phyloP scores from a whole-genome alignment of 129 eudicot species.

The Flaveria sonorensis region DNA sequence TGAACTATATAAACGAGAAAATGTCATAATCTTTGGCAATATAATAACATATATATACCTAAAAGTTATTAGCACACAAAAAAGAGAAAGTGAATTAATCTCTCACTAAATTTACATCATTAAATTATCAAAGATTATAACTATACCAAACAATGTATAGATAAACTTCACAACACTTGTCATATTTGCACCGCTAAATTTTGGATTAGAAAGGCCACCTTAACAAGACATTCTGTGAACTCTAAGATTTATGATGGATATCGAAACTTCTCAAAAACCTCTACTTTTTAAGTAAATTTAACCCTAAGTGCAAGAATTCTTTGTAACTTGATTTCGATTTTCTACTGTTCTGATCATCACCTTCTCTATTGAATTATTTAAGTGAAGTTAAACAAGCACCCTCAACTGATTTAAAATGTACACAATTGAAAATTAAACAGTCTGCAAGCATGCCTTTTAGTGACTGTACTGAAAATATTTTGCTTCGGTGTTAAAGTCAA shows the following conservation, averaged over 20 bases:
- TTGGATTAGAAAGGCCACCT: background rate
- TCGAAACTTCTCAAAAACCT: background rate
- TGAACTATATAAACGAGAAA: constrained; percentile 45
- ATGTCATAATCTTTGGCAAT: constrained; percentile 1
- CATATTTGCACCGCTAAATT: background rate
- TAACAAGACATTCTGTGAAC: background rate
- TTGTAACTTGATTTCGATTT: background rate
- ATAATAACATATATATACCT: background rate
- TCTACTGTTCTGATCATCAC: background rate
- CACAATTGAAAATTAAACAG: background rate
- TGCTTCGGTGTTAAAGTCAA: background rate
- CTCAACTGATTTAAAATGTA: background rate
- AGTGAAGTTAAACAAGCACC: background rate
- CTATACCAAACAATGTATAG: background rate
- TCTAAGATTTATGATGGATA: background rate
- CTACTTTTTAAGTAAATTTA: background rate
- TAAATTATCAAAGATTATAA: background rate
- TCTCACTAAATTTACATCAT: background rate
- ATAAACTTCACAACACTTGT: background rate
- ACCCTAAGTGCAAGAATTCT: background rate
- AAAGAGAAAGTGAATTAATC: background rate
- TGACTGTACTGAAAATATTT: background rate
- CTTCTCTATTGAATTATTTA: background rate
- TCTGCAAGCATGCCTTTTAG: background rate
- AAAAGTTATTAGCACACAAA: no score